phyloP scores from a whole-genome alignment of 495 filamentous ascomycete genomes.

The Bathelium albidoporum region DNA sequence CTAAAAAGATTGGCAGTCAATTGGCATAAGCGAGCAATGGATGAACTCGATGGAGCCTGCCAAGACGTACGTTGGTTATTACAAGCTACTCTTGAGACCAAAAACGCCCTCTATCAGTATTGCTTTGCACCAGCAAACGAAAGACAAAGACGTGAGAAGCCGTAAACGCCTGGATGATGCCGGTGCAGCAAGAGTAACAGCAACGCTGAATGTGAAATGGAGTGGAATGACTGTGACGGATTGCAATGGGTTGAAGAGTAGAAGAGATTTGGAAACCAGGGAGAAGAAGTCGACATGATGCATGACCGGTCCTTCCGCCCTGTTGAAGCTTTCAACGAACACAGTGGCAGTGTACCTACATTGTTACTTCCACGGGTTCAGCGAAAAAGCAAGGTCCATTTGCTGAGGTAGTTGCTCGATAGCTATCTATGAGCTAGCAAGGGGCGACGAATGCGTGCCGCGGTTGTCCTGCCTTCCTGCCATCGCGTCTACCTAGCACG shows the following conservation, averaged over 20 bases:
- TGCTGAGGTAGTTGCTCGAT: too few relatives aligned
- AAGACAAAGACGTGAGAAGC: background rate
- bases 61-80: background rate
- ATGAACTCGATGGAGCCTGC: background rate
- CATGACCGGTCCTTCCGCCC: background rate
- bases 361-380: background rate
- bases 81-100: slow-evolving; percentile 4
- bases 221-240: slow-evolving; percentile 6
- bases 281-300: background rate
- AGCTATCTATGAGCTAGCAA: background rate
- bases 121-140: background rate
- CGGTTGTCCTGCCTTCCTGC: background rate
- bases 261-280: background rate
- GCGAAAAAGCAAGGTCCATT: background rate
- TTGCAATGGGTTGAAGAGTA: background rate
- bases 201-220: slow-evolving; percentile 3
- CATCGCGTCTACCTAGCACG: background rate
- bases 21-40: background rate
- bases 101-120: background rate
- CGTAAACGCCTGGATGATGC: background rate
- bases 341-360: background rate
- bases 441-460: background rate
- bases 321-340: background rate
- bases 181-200: background rate
- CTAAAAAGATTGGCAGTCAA: background rate